Percentiles rank a stretch among this genome's conserved stretches.
These are phyloP conservation scores for Polygonum maritimum DNA, from an alignment of 148 eudicot genomes.

Conservation along the genomic window DNA sequence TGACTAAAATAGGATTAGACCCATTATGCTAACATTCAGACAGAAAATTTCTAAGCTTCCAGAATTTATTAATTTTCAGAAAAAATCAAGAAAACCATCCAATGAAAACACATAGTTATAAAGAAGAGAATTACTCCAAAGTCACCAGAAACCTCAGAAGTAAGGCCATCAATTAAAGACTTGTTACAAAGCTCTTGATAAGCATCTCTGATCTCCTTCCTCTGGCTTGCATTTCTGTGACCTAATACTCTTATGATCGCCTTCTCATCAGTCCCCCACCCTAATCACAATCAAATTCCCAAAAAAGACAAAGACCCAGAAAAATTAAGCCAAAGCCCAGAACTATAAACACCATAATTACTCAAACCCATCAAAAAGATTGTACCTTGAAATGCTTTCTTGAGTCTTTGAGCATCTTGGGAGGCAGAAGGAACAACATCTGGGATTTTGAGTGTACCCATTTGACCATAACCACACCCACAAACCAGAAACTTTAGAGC, in stretches of 20 bases:
- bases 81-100: not conserved
- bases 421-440: slow-evolving; percentile 51
- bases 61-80: not conserved
- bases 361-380: not conserved
- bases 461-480: slow-evolving; percentile 8
- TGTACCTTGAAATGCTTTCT: slow-evolving; percentile 44
- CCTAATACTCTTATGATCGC: slow-evolving; percentile 50
- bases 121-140: slow-evolving; percentile 30
- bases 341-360: not conserved
- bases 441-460: slow-evolving; percentile 40
- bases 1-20: not conserved
- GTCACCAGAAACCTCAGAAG: slow-evolving; percentile 67
- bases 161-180: slow-evolving; percentile 42
- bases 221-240: slow-evolving; percentile 59
- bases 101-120: not conserved
- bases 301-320: not conserved
- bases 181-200: slow-evolving; percentile 46
- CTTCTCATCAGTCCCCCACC: slow-evolving; percentile 61
- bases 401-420: slow-evolving; percentile 45
- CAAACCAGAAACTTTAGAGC: slow-evolving; percentile 4
- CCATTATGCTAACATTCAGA: not conserved
- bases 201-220: slow-evolving; percentile 50
- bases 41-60: not conserved
- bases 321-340: not conserved
- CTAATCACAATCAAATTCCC: slow-evolving; percentile 22